phyloP scores from a whole-genome alignment of 2,329 filamentous ascomycete species.

The Drechslera avenae region DNA sequence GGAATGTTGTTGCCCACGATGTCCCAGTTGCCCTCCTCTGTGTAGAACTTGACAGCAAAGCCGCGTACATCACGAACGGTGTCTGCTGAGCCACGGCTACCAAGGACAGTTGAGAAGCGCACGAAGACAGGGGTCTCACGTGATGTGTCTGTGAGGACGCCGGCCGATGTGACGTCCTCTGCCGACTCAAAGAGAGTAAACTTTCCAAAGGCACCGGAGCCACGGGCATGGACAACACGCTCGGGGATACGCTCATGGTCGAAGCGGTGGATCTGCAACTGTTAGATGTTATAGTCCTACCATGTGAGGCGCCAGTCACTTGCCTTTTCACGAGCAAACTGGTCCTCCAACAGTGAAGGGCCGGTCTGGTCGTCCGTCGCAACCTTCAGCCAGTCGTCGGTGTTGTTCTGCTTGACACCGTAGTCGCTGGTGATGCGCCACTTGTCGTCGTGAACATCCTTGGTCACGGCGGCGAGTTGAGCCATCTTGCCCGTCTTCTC shows the following conservation, averaged over 20 bases:
- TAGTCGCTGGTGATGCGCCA: slow-evolving; percentile 75
- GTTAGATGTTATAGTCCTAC: slow-evolving; percentile 9
- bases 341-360: slow-evolving; percentile 72
- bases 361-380: slow-evolving; percentile 67
- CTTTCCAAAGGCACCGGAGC: slow-evolving; percentile 67
- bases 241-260: slow-evolving; percentile 76
- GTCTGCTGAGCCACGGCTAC: slow-evolving; percentile 76
- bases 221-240: slow-evolving; percentile 70
- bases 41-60: slow-evolving; percentile 80
- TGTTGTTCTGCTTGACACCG: slow-evolving; percentile 73
- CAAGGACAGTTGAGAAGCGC: slow-evolving; percentile 79
- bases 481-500: slow-evolving; percentile 60
- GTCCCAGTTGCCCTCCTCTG: slow-evolving; percentile 77
- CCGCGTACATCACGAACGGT: slow-evolving; percentile 83
- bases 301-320: background rate
- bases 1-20: slow-evolving; percentile 76
- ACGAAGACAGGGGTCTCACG: slow-evolving; percentile 70
- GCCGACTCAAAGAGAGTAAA: slow-evolving; percentile 70
- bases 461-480: slow-evolving; percentile 64
- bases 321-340: slow-evolving; percentile 75
- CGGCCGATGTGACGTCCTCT: slow-evolving; percentile 66
- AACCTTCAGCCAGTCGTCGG: slow-evolving; percentile 78
- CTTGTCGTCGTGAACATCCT: slow-evolving; percentile 61
- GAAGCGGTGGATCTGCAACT: slow-evolving; percentile 70
- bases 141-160: slow-evolving; percentile 70